These are phyloP conservation scores for Nitzschia sp. DNA, from an alignment of 108 stramenopile species.

Conservation along the genomic window DNA sequence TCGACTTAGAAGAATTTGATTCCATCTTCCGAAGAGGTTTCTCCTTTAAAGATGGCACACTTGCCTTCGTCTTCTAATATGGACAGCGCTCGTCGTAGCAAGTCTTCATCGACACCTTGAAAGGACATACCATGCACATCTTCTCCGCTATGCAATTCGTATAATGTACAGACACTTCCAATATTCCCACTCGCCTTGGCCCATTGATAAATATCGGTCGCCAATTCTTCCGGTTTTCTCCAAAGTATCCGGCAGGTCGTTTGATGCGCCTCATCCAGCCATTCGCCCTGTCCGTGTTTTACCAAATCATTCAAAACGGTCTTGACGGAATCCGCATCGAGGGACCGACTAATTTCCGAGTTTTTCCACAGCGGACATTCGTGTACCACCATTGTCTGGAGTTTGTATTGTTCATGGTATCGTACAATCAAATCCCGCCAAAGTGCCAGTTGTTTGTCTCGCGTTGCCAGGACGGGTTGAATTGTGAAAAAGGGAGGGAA, in stretches of 20 bases:
- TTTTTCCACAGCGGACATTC: conserved; percentile 91
- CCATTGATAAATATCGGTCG: conserved; percentile 87
- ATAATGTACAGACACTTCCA: conserved; percentile 76
- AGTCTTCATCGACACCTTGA: conserved; percentile 83
- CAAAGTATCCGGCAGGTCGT: conserved; percentile 81
- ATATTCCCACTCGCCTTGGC: conserved; percentile 71
- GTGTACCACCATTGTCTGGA: conserved; percentile 79
- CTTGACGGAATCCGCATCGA: conserved; percentile 50
- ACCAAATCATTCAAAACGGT: conserved; percentile 68
- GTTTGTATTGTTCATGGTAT: conserved; percentile 76
- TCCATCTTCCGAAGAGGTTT: conserved; percentile 83
- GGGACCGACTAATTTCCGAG: conserved; percentile 54
- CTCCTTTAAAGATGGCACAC: conserved; percentile 80
- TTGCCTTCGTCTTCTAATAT: conserved; percentile 83
- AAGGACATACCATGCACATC: conserved; percentile 89
- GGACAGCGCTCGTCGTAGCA: conserved; percentile 71
- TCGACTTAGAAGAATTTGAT: conserved; percentile 89
- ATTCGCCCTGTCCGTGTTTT: conserved; percentile 77
- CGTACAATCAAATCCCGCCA: conserved; percentile 84
- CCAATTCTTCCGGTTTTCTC: conserved; percentile 86
- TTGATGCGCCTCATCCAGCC: conserved; percentile 70
- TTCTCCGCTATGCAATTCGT: conserved; percentile 88
- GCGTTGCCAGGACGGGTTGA: conserved; percentile 75
- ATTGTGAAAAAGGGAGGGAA: conserved; percentile 92
- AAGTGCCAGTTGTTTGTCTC: conserved; percentile 82